Evolutionary conservation across 2,329 filamentous ascomycete species (phyloP).

Genomic region (Aspergillus latus): DNA sequence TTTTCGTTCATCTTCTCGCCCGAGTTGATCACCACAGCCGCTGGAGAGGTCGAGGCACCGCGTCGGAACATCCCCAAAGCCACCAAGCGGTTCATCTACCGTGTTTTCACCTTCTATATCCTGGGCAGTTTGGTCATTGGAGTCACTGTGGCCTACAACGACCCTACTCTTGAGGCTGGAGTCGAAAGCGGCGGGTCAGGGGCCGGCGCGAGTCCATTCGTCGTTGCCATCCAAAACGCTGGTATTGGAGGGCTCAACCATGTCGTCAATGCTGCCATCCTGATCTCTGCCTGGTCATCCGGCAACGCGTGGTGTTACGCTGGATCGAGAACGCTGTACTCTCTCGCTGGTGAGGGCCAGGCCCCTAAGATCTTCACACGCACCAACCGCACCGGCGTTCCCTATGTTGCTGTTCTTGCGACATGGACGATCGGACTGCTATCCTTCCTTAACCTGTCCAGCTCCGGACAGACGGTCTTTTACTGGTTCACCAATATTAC

Average conservation of each 20-base stretch:
- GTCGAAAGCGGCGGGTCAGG: conserved; percentile 4
- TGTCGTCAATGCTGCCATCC: conserved; percentile 13
- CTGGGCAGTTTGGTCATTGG: conserved; percentile 11
- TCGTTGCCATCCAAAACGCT: conserved; percentile 9
- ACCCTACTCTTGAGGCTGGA: neutral
- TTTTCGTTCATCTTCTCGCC: conserved; percentile 43
- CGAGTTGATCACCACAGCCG: conserved; percentile 42
- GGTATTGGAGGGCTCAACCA: conserved; percentile 7
- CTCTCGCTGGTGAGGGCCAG: conserved; percentile 18
- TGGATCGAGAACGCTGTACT: conserved; percentile 10
- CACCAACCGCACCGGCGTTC: conserved; percentile 52
- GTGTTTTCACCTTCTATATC: conserved; percentile 14
- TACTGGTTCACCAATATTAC: conserved; percentile 43
- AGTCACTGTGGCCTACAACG: conserved; percentile 12
- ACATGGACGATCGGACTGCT: conserved; percentile 44
- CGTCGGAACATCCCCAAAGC: conserved; percentile 37
- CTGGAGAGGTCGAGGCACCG: conserved; percentile 43
- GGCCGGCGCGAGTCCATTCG: conserved; percentile 9
- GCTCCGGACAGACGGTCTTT: conserved; percentile 38
- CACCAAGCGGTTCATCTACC: conserved; percentile 14
- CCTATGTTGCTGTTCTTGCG: conserved; percentile 48
- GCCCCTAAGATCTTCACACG: conserved; percentile 49
- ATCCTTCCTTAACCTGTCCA: conserved; percentile 36
- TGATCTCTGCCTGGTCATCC: conserved; percentile 11
- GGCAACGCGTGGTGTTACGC: conserved; percentile 10